Conservation (phyloP, 176 grass and related monocot genomes). For the Avena atlantica region DNA sequence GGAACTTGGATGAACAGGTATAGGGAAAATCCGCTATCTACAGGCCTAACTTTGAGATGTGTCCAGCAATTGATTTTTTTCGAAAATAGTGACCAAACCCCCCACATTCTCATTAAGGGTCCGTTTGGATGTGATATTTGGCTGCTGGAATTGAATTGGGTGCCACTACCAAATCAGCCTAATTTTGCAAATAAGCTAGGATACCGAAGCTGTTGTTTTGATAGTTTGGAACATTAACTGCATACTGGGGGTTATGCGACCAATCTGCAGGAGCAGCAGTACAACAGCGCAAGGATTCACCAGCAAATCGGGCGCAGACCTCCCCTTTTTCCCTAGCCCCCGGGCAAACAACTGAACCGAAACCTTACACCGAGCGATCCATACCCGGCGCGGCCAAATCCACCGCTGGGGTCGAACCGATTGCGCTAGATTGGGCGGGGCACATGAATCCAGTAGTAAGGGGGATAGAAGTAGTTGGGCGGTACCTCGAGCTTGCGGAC, state of each 20-base stretch:
- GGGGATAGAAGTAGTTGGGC: not conserved
- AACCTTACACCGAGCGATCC: not conserved
- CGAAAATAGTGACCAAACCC: too few species aligned
- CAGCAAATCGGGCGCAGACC: conserved; percentile 40
- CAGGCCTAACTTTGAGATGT: not conserved
- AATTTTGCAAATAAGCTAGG: too few species aligned
- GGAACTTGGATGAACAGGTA: not conserved
- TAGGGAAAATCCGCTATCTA: not conserved
- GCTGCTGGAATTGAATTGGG: too few species aligned
- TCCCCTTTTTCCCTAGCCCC: not conserved
- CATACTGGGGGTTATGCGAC: conserved; percentile 1
- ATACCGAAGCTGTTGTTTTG: too few species aligned
- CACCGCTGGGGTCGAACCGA: not conserved
- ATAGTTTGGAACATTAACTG: not conserved
- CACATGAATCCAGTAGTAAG: not conserved
- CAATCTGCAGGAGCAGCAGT: not conserved
- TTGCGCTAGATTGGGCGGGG: conserved; percentile 2
- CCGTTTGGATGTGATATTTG: too few species aligned
- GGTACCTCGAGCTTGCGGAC: conserved; percentile 79
- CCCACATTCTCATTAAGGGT: too few species aligned
- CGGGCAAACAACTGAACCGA: not conserved
- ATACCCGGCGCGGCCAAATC: not conserved
- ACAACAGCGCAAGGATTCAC: not conserved
- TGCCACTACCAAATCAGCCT: too few species aligned
- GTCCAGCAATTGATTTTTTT: not conserved